phyloP scores from a whole-genome alignment of 768 basidiomycete species.

The Strobilomyces dryophilus region DNA sequence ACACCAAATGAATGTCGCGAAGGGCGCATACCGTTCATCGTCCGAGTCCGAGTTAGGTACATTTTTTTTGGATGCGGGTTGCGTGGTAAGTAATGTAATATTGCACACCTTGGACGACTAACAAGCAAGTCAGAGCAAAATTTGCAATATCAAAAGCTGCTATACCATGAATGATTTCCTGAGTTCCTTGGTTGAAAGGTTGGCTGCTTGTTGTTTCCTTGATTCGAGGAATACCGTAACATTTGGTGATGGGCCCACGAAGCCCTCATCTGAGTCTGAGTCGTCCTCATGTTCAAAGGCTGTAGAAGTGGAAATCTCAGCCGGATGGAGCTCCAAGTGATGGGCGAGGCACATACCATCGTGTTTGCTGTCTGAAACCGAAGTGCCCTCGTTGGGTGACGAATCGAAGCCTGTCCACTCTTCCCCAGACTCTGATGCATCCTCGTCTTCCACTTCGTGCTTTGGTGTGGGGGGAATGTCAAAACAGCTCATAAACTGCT shows the following conservation, averaged over 20 bases:
- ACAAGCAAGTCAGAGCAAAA: constrained; percentile 3
- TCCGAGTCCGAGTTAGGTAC: constrained; percentile 40
- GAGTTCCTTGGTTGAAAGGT: constrained; percentile 35
- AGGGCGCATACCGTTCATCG: constrained; percentile 47
- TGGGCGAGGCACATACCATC: constrained; percentile 14
- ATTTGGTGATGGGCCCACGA: constrained; percentile 36
- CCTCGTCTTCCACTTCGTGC: constrained; percentile 10
- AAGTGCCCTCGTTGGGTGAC: not conserved
- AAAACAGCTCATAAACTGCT: constrained; percentile 43
- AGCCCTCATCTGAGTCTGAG: constrained; percentile 31
- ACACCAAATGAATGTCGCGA: not conserved
- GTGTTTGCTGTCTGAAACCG: constrained; percentile 15
- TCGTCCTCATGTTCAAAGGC: constrained; percentile 43
- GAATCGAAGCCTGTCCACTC: constrained; percentile 41
- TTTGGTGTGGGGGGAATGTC: constrained; percentile 20
- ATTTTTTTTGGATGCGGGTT: constrained; percentile 11
- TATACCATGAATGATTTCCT: constrained; percentile 75
- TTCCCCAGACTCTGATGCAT: constrained; percentile 26
- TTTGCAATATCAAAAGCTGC: not conserved
- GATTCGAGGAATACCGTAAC: constrained; percentile 57
- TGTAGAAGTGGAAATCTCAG: constrained; percentile 9
- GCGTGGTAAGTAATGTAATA: constrained; percentile 33
- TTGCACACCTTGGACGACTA: constrained; percentile 79
- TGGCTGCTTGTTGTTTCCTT: constrained; percentile 16
- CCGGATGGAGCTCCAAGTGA: not conserved